Conservation (phyloP, 148 eudicot genomes). For the Euryodendron excelsum region DNA sequence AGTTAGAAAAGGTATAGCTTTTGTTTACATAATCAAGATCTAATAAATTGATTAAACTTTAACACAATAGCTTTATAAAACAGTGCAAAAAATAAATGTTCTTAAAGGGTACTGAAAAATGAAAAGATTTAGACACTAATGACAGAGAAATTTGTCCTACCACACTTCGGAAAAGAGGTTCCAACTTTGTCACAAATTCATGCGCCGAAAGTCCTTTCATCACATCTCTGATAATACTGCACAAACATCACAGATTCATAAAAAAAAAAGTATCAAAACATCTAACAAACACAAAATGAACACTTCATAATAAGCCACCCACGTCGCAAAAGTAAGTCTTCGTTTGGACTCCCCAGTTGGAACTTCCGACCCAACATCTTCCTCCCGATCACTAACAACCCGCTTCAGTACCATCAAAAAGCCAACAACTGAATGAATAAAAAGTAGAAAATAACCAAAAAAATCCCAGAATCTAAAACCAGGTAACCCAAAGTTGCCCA, state of each 20-base stretch:
- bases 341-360: conserved; percentile 29
- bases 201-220: conserved; percentile 31
- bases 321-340: conserved; percentile 34
- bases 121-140: not conserved
- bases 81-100: no score
- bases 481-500: not conserved
- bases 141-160: conserved; percentile 36
- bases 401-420: conserved; percentile 31
- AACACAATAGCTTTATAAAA: not conserved
- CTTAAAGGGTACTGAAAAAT: not conserved
- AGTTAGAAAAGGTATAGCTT: not conserved
- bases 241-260: not conserved
- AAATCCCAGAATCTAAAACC: not conserved
- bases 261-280: not conserved
- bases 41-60: not conserved
- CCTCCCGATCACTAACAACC: conserved; percentile 32
- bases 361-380: conserved; percentile 28
- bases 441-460: no score
- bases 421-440: no score
- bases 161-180: conserved; percentile 46
- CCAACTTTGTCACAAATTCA: conserved; percentile 39
- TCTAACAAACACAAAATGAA: not conserved
- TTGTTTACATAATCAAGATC: not conserved
- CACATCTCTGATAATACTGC: conserved; percentile 41
- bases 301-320: conserved; percentile 20